Conservation (phyloP, 208 protist species). For the Leptomonas seymouri region DNA sequence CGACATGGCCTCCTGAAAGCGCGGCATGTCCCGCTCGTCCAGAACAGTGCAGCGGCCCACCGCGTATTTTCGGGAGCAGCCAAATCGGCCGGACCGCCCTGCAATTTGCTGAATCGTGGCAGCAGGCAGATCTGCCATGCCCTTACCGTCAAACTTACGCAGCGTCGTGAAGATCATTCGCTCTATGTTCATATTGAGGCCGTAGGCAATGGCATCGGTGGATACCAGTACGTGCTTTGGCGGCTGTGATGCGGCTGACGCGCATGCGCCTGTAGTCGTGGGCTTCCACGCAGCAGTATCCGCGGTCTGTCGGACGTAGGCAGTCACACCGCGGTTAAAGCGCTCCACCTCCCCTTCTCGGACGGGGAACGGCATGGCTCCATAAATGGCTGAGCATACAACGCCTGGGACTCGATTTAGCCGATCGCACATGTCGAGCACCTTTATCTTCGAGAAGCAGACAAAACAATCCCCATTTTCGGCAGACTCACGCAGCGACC, state of each 20-base stretch:
- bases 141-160: slow-evolving; percentile 84
- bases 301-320: slow-evolving; percentile 2
- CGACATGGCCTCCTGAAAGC: slow-evolving; percentile 19
- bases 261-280: neutral
- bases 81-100: slow-evolving; percentile 90
- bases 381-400: slow-evolving; percentile 89
- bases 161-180: slow-evolving; percentile 85
- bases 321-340: slow-evolving; percentile 84
- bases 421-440: slow-evolving; percentile 63
- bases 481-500: slow-evolving; percentile 35
- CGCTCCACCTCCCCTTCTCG: slow-evolving; percentile 74
- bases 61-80: slow-evolving; percentile 40
- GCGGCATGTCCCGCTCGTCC: slow-evolving; percentile 43
- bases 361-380: slow-evolving; percentile 90
- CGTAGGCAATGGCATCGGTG: slow-evolving; percentile 96
- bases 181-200: slow-evolving; percentile 95
- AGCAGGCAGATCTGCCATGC: slow-evolving; percentile 38
- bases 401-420: slow-evolving; percentile 49
- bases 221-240: slow-evolving; percentile 87
- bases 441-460: slow-evolving; percentile 73
- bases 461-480: slow-evolving; percentile 91
- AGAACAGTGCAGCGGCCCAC: slow-evolving; percentile 73
- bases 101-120: slow-evolving; percentile 76
- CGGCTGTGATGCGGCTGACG: too few species aligned
- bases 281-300: neutral